phyloP scores from a whole-genome alignment of 169 alveolate genomes.

The Amoebophrya sp. region DNA sequence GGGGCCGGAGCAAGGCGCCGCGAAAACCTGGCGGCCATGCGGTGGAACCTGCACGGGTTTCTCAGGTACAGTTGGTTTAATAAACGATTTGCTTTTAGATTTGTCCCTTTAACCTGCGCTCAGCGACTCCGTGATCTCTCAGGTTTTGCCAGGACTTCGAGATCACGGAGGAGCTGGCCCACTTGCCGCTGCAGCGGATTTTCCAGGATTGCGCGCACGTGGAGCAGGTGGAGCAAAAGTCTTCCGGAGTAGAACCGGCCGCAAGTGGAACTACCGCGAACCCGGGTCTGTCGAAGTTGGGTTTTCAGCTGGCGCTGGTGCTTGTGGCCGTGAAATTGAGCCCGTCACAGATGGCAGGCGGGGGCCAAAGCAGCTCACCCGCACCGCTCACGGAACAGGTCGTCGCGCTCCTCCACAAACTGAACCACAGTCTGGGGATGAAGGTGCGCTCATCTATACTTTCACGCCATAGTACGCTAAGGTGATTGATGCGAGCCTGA shows the following conservation, averaged over 20 bases:
- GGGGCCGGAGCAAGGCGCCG: too few species aligned
- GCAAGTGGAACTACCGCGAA: too few species aligned
- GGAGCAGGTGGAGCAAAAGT: too few species aligned
- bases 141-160: neutral
- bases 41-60: neutral
- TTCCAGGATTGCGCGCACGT: neutral
- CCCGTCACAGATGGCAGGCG: too few species aligned
- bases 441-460: too few species aligned
- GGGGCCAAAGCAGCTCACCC: neutral
- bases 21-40: too few species aligned
- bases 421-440: neutral
- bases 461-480: too few species aligned
- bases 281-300: too few species aligned
- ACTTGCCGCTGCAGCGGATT: neutral
- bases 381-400: neutral
- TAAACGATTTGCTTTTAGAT: neutral
- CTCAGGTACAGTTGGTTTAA: too few species aligned
- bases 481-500: too few species aligned
- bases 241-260: too few species aligned
- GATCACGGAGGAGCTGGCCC: neutral
- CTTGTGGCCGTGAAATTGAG: neutral
- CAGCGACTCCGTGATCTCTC: neutral
- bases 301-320: neutral
- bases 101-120: neutral
- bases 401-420: neutral